Evolutionary conservation across 768 basidiomycete genomes (phyloP).

Genomic region (Suillus spraguei): DNA sequence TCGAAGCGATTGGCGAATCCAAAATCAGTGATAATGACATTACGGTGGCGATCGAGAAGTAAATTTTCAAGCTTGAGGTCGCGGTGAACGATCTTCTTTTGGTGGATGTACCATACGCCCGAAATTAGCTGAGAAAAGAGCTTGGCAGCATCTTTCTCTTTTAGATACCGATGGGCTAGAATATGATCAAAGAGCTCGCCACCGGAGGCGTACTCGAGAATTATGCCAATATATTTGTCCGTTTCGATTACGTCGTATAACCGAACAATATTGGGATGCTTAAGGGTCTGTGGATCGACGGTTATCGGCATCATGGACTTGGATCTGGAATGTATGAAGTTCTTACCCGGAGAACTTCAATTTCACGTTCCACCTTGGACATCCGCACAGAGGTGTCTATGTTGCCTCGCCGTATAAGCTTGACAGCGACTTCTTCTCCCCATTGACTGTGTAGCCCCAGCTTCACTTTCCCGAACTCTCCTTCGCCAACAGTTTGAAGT

Average conservation of each 20-base stretch:
- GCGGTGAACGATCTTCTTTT: constrained; percentile 98
- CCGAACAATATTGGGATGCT: constrained; percentile 98
- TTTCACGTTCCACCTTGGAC: constrained; percentile 96
- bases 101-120: constrained; percentile 98
- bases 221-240: constrained; percentile 99
- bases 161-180: constrained; percentile 94
- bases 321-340: background rate
- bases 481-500: constrained; percentile 95
- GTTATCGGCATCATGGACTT: constrained; percentile 8
- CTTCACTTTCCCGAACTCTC: constrained; percentile 99
- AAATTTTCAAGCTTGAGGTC: constrained; percentile 99
- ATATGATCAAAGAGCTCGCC: constrained; percentile 99
- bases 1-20: constrained; percentile 99
- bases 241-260: constrained; percentile 99
- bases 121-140: constrained; percentile 98
- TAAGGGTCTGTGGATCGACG: constrained; percentile 65
- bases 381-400: constrained; percentile 85
- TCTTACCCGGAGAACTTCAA: constrained; percentile 92
- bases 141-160: constrained; percentile 91
- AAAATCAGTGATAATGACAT: constrained; percentile 99
- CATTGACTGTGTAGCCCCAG: constrained; percentile 92
- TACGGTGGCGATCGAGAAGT: constrained; percentile 93
- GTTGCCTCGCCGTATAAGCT: constrained; percentile 91
- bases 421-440: constrained; percentile 99
- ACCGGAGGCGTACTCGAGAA: constrained; percentile 97